phyloP scores from a whole-genome alignment of 1,284 basidiomycete species.

The Stygiomarasmius scandens region DNA sequence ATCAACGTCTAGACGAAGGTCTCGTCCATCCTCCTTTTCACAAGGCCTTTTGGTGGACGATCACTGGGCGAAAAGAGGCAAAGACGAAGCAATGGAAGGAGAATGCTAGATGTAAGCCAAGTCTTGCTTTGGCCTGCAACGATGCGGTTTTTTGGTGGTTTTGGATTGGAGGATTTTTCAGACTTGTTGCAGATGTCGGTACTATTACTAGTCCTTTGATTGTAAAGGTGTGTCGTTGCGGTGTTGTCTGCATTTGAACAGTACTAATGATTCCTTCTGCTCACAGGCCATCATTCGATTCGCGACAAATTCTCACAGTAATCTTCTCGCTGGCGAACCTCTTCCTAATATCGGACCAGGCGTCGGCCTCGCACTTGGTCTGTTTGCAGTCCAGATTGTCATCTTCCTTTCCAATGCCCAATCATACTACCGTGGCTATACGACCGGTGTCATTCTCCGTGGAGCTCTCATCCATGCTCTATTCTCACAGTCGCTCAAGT shows the following conservation, averaged over 20 bases:
- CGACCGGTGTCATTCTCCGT: slow-evolving; percentile 8
- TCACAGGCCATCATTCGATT: slow-evolving; percentile 7
- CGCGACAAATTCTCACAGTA: slow-evolving; percentile 1
- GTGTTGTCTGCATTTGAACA: neutral
- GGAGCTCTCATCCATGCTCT: slow-evolving; percentile 9
- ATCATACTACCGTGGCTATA: slow-evolving; percentile 10
- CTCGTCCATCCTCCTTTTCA: neutral
- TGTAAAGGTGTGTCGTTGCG: neutral
- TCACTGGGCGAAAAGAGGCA: neutral
- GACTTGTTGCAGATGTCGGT: slow-evolving; percentile 8
- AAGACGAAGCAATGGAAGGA: neutral
- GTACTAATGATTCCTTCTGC: neutral
- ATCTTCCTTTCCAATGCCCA: slow-evolving; percentile 9
- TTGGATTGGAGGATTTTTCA: slow-evolving; percentile 1
- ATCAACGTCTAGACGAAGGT: slow-evolving; percentile 7
- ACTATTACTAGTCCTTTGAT: slow-evolving; percentile 9
- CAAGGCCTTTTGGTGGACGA: neutral
- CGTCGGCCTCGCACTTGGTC: slow-evolving; percentile 5
- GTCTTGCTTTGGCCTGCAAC: slow-evolving; percentile 9
- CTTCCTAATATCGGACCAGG: slow-evolving; percentile 7
- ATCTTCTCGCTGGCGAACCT: neutral
- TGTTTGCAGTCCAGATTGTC: slow-evolving; percentile 6
- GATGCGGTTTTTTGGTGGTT: slow-evolving; percentile 9
- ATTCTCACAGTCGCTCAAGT: slow-evolving; percentile 4
- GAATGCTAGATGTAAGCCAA: neutral